These are phyloP conservation scores for Cyclocybe aegerita DNA, from an alignment of 768 basidiomycete genomes.

Conservation along the genomic window DNA sequence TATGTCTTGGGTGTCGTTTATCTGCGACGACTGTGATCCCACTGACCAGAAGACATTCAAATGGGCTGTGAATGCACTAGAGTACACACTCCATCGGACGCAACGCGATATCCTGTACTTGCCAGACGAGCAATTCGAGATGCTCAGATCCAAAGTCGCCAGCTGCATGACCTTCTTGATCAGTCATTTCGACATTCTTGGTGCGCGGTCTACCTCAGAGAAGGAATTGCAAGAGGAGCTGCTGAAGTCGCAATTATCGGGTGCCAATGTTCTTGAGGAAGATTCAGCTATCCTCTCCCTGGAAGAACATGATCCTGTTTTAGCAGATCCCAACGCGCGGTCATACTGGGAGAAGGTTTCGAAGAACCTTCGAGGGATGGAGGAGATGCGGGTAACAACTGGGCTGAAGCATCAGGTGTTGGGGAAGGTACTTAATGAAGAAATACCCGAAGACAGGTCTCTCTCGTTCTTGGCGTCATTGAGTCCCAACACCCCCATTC, in stretches of 20 bases:
- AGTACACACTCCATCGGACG: conserved; percentile 88
- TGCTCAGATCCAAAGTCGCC: conserved; percentile 88
- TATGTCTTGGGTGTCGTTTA: conserved; percentile 98
- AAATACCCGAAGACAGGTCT: conserved; percentile 91
- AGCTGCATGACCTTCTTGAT: conserved; percentile 97
- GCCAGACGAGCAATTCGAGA: conserved; percentile 84
- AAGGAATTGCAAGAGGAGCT: conserved; percentile 78
- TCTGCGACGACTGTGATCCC: conserved; percentile 96
- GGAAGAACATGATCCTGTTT: conserved; percentile 44
- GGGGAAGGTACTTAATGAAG: conserved; percentile 92
- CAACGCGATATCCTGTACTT: conserved; percentile 88
- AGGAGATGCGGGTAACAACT: conserved; percentile 57
- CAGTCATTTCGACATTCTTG: conserved; percentile 96
- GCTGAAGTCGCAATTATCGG: conserved; percentile 50
- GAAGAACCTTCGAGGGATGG: conserved; percentile 60
- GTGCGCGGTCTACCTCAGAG: conserved; percentile 85
- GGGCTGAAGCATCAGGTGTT: conserved; percentile 72
- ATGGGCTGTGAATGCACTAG: conserved; percentile 96
- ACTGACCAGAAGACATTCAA: conserved; percentile 95
- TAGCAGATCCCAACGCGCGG: conserved; percentile 64
- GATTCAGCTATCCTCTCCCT: conserved; percentile 37
- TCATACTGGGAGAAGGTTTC: conserved; percentile 75
- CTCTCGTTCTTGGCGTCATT: conserved; percentile 93
- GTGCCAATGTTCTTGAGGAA: conserved; percentile 44
- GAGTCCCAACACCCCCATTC: conserved; percentile 91